phyloP scores from a whole-genome alignment of 352 stramenopile genomes.

The Globisporangium mamillatum region DNA sequence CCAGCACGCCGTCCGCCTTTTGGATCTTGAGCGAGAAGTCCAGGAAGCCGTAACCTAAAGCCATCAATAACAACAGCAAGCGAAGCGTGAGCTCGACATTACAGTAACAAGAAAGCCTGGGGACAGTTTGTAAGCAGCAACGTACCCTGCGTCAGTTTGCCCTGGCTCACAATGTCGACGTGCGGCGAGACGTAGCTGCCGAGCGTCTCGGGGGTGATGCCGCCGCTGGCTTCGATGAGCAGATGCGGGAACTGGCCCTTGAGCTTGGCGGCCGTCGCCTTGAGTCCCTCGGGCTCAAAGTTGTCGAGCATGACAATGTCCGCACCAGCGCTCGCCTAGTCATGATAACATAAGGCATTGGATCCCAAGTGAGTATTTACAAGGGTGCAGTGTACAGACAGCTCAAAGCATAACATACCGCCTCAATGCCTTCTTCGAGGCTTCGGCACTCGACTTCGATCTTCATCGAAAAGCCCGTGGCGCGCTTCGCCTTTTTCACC shows the following conservation, averaged over 20 bases:
- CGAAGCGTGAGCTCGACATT: neutral
- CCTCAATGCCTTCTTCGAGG: slow-evolving; percentile 93
- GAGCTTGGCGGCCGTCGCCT: slow-evolving; percentile 87
- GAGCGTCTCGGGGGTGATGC: slow-evolving; percentile 96
- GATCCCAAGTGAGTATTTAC: neutral
- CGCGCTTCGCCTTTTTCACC: slow-evolving; percentile 89
- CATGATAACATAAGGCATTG: neutral
- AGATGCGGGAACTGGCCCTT: slow-evolving; percentile 95
- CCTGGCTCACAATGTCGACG: slow-evolving; percentile 97
- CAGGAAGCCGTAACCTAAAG: slow-evolving; percentile 88
- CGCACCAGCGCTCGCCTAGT: slow-evolving; percentile 56
- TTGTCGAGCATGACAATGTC: slow-evolving; percentile 99
- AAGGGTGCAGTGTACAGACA: neutral
- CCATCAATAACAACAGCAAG: neutral
- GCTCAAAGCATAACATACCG: slow-evolving; percentile 32
- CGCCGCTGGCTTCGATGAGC: slow-evolving; percentile 96
- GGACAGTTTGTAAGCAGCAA: neutral
- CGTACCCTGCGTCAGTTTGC: slow-evolving; percentile 95
- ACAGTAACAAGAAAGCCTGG: neutral
- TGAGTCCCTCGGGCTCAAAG: slow-evolving; percentile 92
- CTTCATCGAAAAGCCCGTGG: slow-evolving; percentile 97
- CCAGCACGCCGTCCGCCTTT: slow-evolving; percentile 66
- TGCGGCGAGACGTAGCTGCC: slow-evolving; percentile 90
- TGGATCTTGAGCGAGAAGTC: slow-evolving; percentile 99
- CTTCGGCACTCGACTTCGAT: slow-evolving; percentile 98